Conservation (phyloP, 225 moss, liverwort and hornwort species). For the Thuidium tamariscinum region DNA sequence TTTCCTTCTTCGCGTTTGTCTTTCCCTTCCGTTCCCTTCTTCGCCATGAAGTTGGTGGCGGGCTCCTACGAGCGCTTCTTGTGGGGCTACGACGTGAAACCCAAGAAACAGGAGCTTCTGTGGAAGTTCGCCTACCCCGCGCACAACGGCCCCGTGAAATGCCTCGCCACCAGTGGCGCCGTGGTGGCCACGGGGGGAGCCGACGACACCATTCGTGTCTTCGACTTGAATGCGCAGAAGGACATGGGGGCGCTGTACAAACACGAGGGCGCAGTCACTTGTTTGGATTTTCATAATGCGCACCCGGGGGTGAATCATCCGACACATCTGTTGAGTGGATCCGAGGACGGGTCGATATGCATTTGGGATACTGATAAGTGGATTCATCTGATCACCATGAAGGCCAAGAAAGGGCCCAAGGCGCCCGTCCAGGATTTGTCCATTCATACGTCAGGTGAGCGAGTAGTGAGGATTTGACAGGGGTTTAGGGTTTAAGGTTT, state of each 20-base stretch:
- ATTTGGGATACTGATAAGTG: conserved; percentile 97
- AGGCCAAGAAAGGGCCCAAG: conserved; percentile 74
- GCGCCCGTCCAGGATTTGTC: conserved; percentile 69
- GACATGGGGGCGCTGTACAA: conserved; percentile 80
- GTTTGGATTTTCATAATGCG: conserved; percentile 60
- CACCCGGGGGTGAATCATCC: conserved; percentile 41
- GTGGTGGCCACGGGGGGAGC: conserved; percentile 83
- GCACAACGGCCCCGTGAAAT: conserved; percentile 75
- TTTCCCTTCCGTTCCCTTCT: no score
- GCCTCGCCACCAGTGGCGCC: conserved; percentile 65
- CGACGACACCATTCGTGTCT: conserved; percentile 85
- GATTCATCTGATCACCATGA: conserved; percentile 80
- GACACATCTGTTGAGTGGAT: conserved; percentile 75
- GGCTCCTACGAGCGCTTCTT: conserved; percentile 93
- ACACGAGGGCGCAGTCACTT: conserved; percentile 83
- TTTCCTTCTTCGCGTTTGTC: neutral
- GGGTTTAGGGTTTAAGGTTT: neutral
- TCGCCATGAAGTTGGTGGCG: conserved; percentile 83
- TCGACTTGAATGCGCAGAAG: conserved; percentile 67
- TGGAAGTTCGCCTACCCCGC: conserved; percentile 81
- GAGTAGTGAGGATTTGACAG: neutral
- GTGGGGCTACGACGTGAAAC: conserved; percentile 86
- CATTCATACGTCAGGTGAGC: conserved; percentile 62
- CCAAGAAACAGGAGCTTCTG: conserved; percentile 40
- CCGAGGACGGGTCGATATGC: conserved; percentile 81